Percentiles rank a stretch among this genome's conserved stretches.
phyloP scores from a whole-genome alignment of 2,329 filamentous ascomycete genomes.

The Nemania sp. region DNA sequence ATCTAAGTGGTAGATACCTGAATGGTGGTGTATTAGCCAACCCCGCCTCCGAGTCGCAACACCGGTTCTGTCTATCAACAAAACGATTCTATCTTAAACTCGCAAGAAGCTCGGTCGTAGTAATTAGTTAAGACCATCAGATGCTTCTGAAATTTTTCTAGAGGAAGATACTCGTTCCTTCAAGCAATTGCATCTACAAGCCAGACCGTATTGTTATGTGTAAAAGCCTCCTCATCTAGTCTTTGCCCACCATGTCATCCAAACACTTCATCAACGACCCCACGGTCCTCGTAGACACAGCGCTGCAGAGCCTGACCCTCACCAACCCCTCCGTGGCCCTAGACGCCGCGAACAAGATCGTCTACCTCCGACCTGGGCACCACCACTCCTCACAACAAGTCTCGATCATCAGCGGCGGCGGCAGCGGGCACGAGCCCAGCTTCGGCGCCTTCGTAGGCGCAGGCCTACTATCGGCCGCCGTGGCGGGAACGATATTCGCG shows the following conservation, averaged over 20 bases:
- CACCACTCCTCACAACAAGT: slow-evolving; percentile 69
- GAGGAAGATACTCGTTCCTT: not conserved
- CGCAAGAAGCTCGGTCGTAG: not conserved
- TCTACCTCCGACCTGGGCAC: slow-evolving; percentile 68
- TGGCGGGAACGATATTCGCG: slow-evolving; percentile 86
- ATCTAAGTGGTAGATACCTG: not conserved
- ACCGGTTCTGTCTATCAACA: not conserved
- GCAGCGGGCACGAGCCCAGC: slow-evolving; percentile 86
- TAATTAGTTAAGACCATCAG: not conserved
- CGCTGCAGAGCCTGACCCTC: slow-evolving; percentile 75
- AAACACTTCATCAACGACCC: slow-evolving; percentile 93
- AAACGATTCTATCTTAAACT: not conserved
- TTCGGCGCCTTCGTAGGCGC: slow-evolving; percentile 84
- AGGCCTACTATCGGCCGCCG: slow-evolving; percentile 78
- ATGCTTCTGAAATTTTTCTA: not conserved
- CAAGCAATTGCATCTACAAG: not conserved
- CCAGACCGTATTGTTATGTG: not conserved
- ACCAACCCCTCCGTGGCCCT: slow-evolving; percentile 84
- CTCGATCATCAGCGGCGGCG: slow-evolving; percentile 84
- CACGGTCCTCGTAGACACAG: slow-evolving; percentile 73
- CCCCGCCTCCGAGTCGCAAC: slow-evolving; percentile 8
- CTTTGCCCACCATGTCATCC: slow-evolving; percentile 50
- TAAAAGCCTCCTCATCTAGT: not conserved
- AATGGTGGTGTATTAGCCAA: not conserved
- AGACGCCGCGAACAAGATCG: slow-evolving; percentile 78